Evolutionary conservation across 305 asterid genomes (phyloP).

Genomic region (Solanum hybrid): DNA sequence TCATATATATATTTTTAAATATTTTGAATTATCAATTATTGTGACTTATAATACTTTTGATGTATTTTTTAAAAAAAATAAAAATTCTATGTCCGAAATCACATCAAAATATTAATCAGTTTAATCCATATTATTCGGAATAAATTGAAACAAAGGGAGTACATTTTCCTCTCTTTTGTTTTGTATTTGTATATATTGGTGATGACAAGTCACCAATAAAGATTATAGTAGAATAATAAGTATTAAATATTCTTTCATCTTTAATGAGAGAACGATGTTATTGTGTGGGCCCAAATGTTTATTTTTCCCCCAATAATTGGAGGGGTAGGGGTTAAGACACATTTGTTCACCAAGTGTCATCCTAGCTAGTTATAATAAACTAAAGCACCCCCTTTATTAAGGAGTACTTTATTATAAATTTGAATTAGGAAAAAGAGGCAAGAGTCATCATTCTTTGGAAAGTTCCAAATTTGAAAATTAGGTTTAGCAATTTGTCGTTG

Average conservation of each 20-base stretch:
- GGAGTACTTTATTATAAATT: neutral
- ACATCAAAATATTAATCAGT: neutral
- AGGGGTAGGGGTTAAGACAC: neutral
- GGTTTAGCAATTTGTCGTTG: neutral
- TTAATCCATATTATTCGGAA: neutral
- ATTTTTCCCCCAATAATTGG: neutral
- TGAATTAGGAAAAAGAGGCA: neutral
- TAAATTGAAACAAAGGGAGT: neutral
- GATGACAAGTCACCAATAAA: neutral
- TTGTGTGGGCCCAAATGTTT: neutral
- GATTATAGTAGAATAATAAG: too few species aligned
- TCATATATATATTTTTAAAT: neutral
- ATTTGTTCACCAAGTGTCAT: neutral
- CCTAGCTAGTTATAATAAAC: neutral
- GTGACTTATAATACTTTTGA: neutral
- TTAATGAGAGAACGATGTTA: too few species aligned
- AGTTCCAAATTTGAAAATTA: neutral
- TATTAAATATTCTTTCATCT: rapidly evolving
- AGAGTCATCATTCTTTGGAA: neutral
- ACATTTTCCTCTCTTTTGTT: neutral
- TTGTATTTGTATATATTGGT: neutral
- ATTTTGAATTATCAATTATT: neutral
- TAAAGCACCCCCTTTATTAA: neutral
- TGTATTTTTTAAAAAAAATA: neutral
- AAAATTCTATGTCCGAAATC: neutral